Base-by-base conservation (phyloP, 768 basidiomycete genomes). In the Psilocybe azurescens region DNA sequence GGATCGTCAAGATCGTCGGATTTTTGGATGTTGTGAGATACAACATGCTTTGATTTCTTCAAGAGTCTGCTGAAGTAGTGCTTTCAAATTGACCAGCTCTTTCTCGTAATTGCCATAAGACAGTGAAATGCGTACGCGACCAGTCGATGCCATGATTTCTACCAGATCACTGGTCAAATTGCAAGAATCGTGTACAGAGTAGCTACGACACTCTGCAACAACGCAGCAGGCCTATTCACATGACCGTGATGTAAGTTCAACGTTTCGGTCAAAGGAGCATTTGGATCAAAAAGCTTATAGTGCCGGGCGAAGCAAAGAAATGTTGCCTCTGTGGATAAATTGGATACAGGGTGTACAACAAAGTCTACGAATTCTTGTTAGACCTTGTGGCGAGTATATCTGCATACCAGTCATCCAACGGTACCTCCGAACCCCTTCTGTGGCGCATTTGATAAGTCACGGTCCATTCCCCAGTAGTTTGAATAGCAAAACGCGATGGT, bases 11-110 rank as follows among this genome's bases (percentile, higher is more conserved):
- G n/a, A 30, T 11, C 48, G 10, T 50, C 28, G 48, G 33, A 53
- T 53, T 33, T 33, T 53, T n/a, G 14, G 32, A n/a, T 11, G 32
- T n/a, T 53, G 52, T 16, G 29, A 10, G n/a, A 8, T 7, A 20
- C 52, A 48, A 51, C 30, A 36, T 30, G 59, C 56, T 16, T 50
- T 57, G 14, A 48, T 57, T 49, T 61, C 63, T 11, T 53, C 56
- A 30, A 46, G 24, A 32, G 55, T 60, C 47, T 58, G 41, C 20
- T 61, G 63, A 32, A 64, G 55, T 10, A 64, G 32, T 30, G 30
- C 61, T 44, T 61, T 64, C 50, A 60, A 36, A 18, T 61, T 51
- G 20, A 53, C 36, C 8, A 61, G 49, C 39, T 60, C 56, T 24
- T 60, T 53, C 50, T 53, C 28, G 33, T 41, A 59, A 41, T 39